phyloP scores from a whole-genome alignment of 208 protist genomes.

The Plasmodiophora brassicae region DNA sequence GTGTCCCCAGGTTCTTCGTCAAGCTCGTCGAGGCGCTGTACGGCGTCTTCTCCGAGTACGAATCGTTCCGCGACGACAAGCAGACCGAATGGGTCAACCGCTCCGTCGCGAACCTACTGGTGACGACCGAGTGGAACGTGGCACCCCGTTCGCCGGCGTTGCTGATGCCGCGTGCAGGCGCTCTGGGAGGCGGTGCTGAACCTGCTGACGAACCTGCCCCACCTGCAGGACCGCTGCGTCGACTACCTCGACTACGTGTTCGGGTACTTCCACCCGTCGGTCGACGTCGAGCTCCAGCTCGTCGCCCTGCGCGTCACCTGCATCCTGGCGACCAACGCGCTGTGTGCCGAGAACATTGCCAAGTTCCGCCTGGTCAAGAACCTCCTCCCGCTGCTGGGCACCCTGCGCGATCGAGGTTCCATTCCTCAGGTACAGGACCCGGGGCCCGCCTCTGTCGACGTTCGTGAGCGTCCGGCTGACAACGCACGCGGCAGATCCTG shows the following conservation, averaged over 20 bases:
- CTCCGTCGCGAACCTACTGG: constrained; percentile 7
- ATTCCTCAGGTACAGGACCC: not conserved
- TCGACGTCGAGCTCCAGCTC: not conserved
- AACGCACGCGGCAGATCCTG: no score
- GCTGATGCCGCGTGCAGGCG: no score
- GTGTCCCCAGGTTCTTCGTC: not conserved
- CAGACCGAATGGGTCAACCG: not conserved
- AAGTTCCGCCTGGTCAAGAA: constrained; percentile 25
- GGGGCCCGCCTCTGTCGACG: no score
- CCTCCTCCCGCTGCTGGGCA: not conserved
- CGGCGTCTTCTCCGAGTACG: not conserved
- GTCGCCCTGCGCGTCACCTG: not conserved
- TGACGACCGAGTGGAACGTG: no score
- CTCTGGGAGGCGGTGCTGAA: not conserved
- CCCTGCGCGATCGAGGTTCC: not conserved
- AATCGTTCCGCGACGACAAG: not conserved
- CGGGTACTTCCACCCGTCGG: constrained; percentile 5
- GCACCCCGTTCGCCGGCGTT: no score
- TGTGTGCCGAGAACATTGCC: constrained; percentile 25
- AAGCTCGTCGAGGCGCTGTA: constrained; percentile 28
- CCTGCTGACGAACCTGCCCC: constrained; percentile 13
- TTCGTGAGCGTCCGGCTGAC: no score
- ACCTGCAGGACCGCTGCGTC: constrained; percentile 29
- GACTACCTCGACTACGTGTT: constrained; percentile 29
- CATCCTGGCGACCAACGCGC: not conserved